Conservation (phyloP, 2,329 filamentous ascomycete species). For the Colletotrichum sp. region DNA sequence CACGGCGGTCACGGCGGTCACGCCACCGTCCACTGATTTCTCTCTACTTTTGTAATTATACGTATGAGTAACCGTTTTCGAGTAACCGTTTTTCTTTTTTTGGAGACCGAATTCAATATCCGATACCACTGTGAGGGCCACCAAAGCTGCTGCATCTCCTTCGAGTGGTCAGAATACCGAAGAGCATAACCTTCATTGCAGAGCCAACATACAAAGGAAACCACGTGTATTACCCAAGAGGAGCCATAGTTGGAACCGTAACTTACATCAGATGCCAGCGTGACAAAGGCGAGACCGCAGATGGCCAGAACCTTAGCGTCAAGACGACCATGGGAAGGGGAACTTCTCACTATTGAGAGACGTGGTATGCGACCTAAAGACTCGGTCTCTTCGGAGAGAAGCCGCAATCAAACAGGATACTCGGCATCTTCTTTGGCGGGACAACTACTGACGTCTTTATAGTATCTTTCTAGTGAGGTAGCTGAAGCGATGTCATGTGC, state of each 20-base stretch:
- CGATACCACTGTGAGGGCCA: background rate
- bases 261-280: background rate
- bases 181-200: background rate
- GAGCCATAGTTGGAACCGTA: background rate
- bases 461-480: no score
- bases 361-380: background rate
- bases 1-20: background rate
- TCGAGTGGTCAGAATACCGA: background rate
- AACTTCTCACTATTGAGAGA: background rate
- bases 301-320: background rate
- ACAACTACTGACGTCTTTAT: no score
- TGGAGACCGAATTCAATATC: no score
- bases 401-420: no score
- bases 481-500: no score
- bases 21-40: background rate
- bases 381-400: background rate
- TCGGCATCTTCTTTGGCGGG: no score
- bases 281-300: background rate
- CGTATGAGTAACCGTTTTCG: background rate
- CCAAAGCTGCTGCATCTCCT: background rate
- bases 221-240: background rate
- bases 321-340: background rate
- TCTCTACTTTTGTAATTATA: background rate
- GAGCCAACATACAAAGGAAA: background rate
- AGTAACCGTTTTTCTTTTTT: no score